These are phyloP conservation scores for Cladosporium sp. DNA, from an alignment of 2,329 filamentous ascomycete species.

Conservation along the genomic window DNA sequence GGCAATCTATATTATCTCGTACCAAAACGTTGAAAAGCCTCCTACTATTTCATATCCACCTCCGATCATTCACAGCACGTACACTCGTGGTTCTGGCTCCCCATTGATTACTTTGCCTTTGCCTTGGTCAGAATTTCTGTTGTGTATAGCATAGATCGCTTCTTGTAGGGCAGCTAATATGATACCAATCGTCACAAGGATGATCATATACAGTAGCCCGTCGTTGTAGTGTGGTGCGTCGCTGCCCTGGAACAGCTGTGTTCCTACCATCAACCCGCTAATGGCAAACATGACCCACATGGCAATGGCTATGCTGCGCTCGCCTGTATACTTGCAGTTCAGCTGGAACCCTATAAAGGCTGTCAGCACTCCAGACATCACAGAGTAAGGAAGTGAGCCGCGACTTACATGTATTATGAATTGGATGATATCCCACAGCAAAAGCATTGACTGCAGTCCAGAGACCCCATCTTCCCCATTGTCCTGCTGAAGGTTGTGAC, in stretches of 20 bases:
- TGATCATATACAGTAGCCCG: constrained; percentile 4
- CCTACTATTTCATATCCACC: no score
- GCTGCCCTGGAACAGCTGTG: constrained; percentile 45
- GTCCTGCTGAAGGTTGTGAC: constrained; percentile 42
- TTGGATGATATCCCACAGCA: constrained; percentile 51
- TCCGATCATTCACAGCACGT: background rate
- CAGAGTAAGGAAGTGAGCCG: constrained; percentile 29
- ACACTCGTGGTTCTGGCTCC: constrained; percentile 1
- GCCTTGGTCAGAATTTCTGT: background rate
- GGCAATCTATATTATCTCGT: no score
- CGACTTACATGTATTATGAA: constrained; percentile 48
- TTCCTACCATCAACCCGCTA: constrained; percentile 48
- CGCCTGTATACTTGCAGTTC: background rate
- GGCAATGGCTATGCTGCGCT: constrained; percentile 22
- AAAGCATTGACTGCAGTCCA: constrained; percentile 51
- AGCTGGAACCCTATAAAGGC: background rate
- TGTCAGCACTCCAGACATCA: background rate
- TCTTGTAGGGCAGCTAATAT: background rate
- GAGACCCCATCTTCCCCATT: constrained; percentile 48
- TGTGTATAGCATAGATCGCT: background rate
- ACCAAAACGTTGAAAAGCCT: no score
- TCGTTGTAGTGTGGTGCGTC: constrained; percentile 38
- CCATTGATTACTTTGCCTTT: background rate
- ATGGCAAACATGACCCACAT: constrained; percentile 52
- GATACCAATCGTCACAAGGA: background rate